Evolutionary conservation across 202 grass and related monocot genomes (phyloP).

Genomic region (Zizania palustris): DNA sequence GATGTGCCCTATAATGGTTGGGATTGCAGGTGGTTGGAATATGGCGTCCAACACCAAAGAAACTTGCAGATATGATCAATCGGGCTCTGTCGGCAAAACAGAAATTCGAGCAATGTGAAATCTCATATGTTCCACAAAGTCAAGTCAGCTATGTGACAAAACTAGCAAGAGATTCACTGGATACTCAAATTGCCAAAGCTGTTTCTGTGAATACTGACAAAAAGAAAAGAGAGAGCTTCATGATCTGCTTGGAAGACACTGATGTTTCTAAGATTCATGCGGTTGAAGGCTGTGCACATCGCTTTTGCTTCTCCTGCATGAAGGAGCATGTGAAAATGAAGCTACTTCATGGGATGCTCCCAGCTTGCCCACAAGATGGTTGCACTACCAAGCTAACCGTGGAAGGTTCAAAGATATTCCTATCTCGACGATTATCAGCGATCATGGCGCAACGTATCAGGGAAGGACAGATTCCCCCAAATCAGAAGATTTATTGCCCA

Average conservation of each 20-base stretch:
- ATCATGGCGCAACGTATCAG: constrained; percentile 62
- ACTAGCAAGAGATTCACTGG: constrained; percentile 62
- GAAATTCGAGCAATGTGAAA: constrained; percentile 56
- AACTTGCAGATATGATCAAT: constrained; percentile 44
- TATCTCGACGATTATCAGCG: constrained; percentile 48
- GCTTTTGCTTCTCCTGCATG: constrained; percentile 78
- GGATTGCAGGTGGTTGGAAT: constrained; percentile 54
- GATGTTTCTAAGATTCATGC: constrained; percentile 58
- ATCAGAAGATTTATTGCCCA: constrained; percentile 72
- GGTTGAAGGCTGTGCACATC: constrained; percentile 53
- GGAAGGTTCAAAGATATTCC: constrained; percentile 54
- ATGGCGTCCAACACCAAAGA: constrained; percentile 46
- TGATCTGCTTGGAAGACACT: constrained; percentile 69
- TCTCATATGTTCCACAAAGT: constrained; percentile 45
- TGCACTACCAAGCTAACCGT: constrained; percentile 58
- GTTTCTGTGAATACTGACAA: constrained; percentile 37
- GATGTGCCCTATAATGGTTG: background rate
- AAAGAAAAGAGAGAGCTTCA: constrained; percentile 54
- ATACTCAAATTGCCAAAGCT: constrained; percentile 48
- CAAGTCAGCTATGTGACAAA: constrained; percentile 49
- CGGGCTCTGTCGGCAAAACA: constrained; percentile 40
- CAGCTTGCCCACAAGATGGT: constrained; percentile 61
- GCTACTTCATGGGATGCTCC: constrained; percentile 62
- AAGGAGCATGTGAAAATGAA: constrained; percentile 70
- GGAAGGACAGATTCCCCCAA: constrained; percentile 59